Percentiles rank a stretch among this genome's conserved stretches.
Conservation (phyloP, 106 monocot genomes). For the Xerophyta viscosa region DNA sequence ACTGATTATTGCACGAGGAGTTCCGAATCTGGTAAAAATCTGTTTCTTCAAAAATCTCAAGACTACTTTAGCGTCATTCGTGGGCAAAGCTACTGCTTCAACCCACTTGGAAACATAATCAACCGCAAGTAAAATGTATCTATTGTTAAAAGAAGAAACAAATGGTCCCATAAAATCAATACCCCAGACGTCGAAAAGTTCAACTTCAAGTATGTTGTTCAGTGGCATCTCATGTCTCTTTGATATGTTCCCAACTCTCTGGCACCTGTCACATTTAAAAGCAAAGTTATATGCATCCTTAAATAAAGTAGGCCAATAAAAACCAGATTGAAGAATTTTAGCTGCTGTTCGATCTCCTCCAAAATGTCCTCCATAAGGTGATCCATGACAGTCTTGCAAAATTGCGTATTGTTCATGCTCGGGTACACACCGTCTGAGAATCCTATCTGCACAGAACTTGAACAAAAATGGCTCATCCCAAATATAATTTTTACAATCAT, state of each 20-base stretch:
- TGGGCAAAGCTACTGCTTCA: not conserved
- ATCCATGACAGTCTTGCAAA: not conserved
- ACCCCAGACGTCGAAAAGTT: not conserved
- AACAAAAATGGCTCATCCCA: slow-evolving; percentile 2
- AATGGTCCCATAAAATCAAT: slow-evolving; percentile 5
- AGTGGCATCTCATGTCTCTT: not conserved
- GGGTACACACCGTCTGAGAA: slow-evolving; percentile 1
- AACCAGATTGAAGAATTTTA: slow-evolving; percentile 2
- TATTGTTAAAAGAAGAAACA: not conserved
- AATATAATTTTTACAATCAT: not conserved
- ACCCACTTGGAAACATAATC: slow-evolving; percentile 6
- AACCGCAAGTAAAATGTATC: not conserved
- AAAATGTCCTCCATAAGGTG: not conserved
- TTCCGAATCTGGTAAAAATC: not conserved
- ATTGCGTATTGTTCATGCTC: not conserved
- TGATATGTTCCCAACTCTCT: not conserved
- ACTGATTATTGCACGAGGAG: not conserved
- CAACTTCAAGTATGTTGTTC: not conserved
- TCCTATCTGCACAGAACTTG: not conserved
- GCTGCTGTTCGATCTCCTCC: not conserved
- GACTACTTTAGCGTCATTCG: not conserved
- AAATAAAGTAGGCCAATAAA: slow-evolving; percentile 4
- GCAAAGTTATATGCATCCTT: not conserved
- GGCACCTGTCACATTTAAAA: not conserved
- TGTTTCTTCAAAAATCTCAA: not conserved